Conservation (phyloP, 2,329 filamentous ascomycete species). For the Neofusicoccum sp. region DNA sequence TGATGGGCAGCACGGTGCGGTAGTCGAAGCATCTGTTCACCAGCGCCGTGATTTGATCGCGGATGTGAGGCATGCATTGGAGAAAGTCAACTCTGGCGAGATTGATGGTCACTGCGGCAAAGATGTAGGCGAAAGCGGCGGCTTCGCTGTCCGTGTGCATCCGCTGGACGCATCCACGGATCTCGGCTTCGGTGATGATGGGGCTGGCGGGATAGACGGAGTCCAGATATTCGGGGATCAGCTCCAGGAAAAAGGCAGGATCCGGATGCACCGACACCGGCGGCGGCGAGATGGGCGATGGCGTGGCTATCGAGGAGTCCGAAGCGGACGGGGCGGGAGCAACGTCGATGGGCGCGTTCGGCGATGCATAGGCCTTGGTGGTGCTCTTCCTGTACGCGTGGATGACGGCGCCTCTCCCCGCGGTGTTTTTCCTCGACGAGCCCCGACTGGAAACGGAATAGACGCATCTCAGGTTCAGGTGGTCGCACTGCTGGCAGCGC, state of each 20-base stretch:
- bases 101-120: slow-evolving; percentile 37
- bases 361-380: background rate
- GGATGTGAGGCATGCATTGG: slow-evolving; percentile 26
- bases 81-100: slow-evolving; percentile 21
- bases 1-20: slow-evolving; percentile 27
- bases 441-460: slow-evolving; percentile 77
- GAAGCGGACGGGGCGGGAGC: background rate
- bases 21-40: slow-evolving; percentile 23
- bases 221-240: slow-evolving; percentile 48
- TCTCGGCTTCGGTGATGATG: slow-evolving; percentile 47
- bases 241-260: slow-evolving; percentile 42
- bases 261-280: slow-evolving; percentile 45
- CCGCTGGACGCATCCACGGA: slow-evolving; percentile 33
- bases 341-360: background rate
- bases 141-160: slow-evolving; percentile 40
- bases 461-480: slow-evolving; percentile 68
- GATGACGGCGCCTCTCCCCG: slow-evolving; percentile 76
- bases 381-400: slow-evolving; percentile 63
- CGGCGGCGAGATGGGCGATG: slow-evolving; percentile 55
- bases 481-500: slow-evolving; percentile 71
- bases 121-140: slow-evolving; percentile 40
- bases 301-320: no score
- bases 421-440: slow-evolving; percentile 74
- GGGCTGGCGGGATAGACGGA: slow-evolving; percentile 53
- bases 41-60: background rate